Evolutionary conservation across 139 green algal genomes (phyloP), one percentile per base, ranked within the genome.

Genomic region (Trebouxia sp.): DNA sequence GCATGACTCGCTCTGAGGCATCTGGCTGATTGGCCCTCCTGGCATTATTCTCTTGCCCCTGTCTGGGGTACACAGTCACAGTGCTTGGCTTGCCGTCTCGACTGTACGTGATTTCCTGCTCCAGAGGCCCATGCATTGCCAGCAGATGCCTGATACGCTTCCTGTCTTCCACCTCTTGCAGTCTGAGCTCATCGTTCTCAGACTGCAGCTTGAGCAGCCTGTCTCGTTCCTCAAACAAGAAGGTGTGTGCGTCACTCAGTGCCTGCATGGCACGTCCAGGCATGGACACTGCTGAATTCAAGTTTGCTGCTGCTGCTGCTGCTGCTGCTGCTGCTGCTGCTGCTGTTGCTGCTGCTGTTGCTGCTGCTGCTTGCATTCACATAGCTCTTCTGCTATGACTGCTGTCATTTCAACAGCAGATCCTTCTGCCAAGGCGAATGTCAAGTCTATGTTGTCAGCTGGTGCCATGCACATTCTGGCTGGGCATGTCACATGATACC

Each of bases 171-270:
- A 92, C 81, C 81, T 95, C 90, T 81, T 93, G 90, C 75, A 95
- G 84, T 67, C 89, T 87, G 15, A 96, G 88, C 56, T 93, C 90
- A 65, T 97, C 94, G 78, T 96, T 96, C 76, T 96, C 92, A 4
- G 90, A 88, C 41, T 96, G 92, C 30, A 96, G 82, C 14, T 83
- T 82, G 39, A 97, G 87, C 47, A 97, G 75, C 3, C 93, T 89
- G 84, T 95, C 89, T 17, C 93, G 83, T 85, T 97, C 93, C 62
- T 97, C 92, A 85, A 96, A 97, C 12, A 97, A 83, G 70, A 88
- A 95, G 30, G 89, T 92, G 82, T 97, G 93, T 0, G 93, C 90
- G 74, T 95, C 89, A 66, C 87, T 92, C 1, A 97, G 83, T 0
- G 93, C 93, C 91, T 97, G 89, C 47, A 70, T 22, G 30, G 32